A percentile compares a stretch with the other conserved stretches of the same genome.
These are phyloP conservation scores for Pseudogymnoascus sp. DNA, from an alignment of 2,329 filamentous ascomycete species.

Conservation along the genomic window DNA sequence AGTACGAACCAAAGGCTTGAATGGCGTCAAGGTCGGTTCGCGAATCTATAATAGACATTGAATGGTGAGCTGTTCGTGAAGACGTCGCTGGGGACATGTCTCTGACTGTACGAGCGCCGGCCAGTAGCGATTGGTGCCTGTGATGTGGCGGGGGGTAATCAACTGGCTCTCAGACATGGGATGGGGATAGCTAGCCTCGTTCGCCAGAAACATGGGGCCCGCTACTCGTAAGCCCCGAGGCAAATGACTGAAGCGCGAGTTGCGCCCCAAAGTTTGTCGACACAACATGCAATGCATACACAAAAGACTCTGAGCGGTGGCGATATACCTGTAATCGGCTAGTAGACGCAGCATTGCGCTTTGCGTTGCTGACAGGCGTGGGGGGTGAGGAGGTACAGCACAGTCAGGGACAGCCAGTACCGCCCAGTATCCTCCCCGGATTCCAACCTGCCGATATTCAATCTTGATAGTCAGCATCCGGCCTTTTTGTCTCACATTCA, in stretches of 20 bases:
- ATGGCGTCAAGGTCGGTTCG: not conserved
- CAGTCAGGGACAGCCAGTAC: not conserved
- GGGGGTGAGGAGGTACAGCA: not conserved
- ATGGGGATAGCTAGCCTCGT: not conserved
- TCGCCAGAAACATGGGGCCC: not conserved
- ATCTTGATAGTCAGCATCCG: conserved; percentile 1
- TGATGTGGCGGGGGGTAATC: not conserved
- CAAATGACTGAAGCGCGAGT: conserved; percentile 1
- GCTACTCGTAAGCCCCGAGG: conserved; percentile 2
- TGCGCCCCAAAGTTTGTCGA: not conserved
- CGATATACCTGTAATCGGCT: not conserved
- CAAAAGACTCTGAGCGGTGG: not conserved
- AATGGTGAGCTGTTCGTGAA: not conserved
- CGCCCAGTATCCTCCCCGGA: not conserved
- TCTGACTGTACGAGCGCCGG: not conserved
- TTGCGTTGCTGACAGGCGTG: not conserved
- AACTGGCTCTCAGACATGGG: not conserved
- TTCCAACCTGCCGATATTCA: not conserved
- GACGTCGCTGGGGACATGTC: not conserved
- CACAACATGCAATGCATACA: not conserved
- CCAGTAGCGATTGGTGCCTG: conserved; percentile 4
- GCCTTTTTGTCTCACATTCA: not conserved
- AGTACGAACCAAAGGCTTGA: not conserved
- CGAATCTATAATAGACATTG: not conserved
- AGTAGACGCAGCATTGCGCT: not conserved